Conservation (phyloP, 768 basidiomycete species). For the Paxillus involutus region DNA sequence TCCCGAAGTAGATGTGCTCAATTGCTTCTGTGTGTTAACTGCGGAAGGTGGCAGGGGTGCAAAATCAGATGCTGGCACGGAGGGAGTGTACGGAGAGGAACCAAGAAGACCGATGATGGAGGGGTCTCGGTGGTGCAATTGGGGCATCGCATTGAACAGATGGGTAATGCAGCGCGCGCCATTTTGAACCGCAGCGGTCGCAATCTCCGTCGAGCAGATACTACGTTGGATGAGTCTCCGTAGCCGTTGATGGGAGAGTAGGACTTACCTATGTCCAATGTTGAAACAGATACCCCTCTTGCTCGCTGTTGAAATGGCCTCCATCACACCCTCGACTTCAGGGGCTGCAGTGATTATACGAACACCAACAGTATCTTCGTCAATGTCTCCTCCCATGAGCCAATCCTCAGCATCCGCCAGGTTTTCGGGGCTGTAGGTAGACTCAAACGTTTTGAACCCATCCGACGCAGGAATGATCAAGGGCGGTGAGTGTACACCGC, state of each 20-base stretch:
- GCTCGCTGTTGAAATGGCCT: slow-evolving; percentile 56
- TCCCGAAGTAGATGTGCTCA: slow-evolving; percentile 4
- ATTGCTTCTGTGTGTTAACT: slow-evolving; percentile 9
- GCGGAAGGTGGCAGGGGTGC: slow-evolving; percentile 21
- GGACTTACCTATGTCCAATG: slow-evolving; percentile 81
- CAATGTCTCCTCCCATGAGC: slow-evolving; percentile 45
- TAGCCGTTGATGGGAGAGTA: not conserved
- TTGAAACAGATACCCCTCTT: slow-evolving; percentile 74
- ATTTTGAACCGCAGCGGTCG: slow-evolving; percentile 64
- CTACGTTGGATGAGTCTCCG: slow-evolving; percentile 34
- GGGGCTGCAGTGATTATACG: slow-evolving; percentile 87
- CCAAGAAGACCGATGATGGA: slow-evolving; percentile 89
- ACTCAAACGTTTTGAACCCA: slow-evolving; percentile 69
- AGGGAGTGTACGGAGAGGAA: slow-evolving; percentile 62
- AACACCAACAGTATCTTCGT: slow-evolving; percentile 47
- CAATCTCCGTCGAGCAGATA: slow-evolving; percentile 71
- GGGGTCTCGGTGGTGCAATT: slow-evolving; percentile 86
- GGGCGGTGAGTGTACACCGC: slow-evolving; percentile 76
- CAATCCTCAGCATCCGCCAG: slow-evolving; percentile 66
- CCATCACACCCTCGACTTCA: slow-evolving; percentile 81
- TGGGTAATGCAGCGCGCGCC: slow-evolving; percentile 90
- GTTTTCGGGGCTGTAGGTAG: slow-evolving; percentile 69
- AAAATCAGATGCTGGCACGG: slow-evolving; percentile 35
- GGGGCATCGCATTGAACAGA: slow-evolving; percentile 92
- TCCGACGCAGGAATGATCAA: slow-evolving; percentile 61